Evolutionary conservation across 106 monocot species (phyloP).

Genomic region (Dendrobium nobile): DNA sequence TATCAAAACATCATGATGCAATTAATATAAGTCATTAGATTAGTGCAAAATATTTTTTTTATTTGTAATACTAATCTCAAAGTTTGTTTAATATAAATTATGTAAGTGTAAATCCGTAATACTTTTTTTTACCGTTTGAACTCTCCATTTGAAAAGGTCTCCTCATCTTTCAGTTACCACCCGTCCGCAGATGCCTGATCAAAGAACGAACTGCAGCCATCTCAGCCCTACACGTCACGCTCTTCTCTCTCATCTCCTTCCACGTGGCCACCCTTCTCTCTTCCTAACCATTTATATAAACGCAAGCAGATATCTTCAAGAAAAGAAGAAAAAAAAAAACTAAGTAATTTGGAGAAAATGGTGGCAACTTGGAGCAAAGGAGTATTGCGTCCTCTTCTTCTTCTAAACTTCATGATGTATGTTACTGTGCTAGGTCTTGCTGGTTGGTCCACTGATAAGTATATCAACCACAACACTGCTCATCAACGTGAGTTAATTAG

Average conservation of each 20-base stretch:
- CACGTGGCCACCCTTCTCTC: not conserved
- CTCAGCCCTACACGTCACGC: not conserved
- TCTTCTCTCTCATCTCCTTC: not conserved
- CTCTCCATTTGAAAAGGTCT: too few species aligned
- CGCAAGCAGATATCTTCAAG: not conserved
- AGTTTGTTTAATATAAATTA: too few species aligned
- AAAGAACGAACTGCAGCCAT: not conserved
- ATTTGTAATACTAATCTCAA: too few species aligned
- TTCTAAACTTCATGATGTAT: slow-evolving; percentile 11
- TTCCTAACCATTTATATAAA: not conserved
- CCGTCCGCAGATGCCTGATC: too few species aligned
- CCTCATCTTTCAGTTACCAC: too few species aligned
- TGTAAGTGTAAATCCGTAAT: too few species aligned
- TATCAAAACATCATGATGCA: too few species aligned
- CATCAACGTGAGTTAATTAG: slow-evolving; percentile 19
- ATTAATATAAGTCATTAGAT: too few species aligned
- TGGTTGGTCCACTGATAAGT: slow-evolving; percentile 31
- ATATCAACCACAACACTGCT: slow-evolving; percentile 20
- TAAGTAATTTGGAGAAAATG: not conserved
- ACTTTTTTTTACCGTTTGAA: too few species aligned
- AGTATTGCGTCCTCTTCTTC: not conserved
- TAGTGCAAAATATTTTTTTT: too few species aligned
- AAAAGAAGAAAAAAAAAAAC: not conserved
- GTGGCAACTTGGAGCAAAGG: slow-evolving; percentile 1
- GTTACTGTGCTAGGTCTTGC: slow-evolving; percentile 21